Conservation (phyloP, 192 early-diverging fungal species). For the Coemansia aciculifera region DNA sequence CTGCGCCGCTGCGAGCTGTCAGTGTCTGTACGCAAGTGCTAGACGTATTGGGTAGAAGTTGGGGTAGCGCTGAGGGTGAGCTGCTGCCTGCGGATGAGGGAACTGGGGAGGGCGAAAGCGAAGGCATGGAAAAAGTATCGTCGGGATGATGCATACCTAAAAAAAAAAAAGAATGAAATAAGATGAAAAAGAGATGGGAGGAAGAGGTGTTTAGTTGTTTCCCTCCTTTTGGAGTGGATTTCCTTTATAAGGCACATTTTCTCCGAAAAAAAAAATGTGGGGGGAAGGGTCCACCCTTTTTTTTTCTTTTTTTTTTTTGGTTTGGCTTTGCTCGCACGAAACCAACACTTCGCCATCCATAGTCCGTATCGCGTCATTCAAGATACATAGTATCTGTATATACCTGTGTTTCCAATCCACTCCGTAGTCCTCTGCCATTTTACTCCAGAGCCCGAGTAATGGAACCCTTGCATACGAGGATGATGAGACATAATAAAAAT, state of each 20-base stretch:
- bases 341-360: neutral
- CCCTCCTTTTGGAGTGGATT: neutral
- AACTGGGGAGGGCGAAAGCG: neutral
- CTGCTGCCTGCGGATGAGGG: neutral
- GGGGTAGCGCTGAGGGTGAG: too few relatives aligned
- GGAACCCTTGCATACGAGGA: neutral
- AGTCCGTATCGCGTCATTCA: neutral
- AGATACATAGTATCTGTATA: neutral
- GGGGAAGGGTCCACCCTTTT: neutral
- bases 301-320: neutral
- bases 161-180: neutral
- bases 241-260: neutral
- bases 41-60: too few relatives aligned
- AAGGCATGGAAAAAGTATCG: neutral
- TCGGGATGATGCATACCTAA: neutral
- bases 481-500: neutral
- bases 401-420: neutral
- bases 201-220: neutral
- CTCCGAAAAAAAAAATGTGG: neutral
- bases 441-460: neutral
- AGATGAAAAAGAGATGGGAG: neutral
- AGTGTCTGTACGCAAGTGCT: conserved; percentile 4
- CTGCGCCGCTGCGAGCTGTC: conserved; percentile 27
- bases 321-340: neutral
- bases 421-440: neutral